These are phyloP conservation scores for Pleurotus citrinopileatus DNA, from an alignment of 768 basidiomycete species.

Conservation along the genomic window DNA sequence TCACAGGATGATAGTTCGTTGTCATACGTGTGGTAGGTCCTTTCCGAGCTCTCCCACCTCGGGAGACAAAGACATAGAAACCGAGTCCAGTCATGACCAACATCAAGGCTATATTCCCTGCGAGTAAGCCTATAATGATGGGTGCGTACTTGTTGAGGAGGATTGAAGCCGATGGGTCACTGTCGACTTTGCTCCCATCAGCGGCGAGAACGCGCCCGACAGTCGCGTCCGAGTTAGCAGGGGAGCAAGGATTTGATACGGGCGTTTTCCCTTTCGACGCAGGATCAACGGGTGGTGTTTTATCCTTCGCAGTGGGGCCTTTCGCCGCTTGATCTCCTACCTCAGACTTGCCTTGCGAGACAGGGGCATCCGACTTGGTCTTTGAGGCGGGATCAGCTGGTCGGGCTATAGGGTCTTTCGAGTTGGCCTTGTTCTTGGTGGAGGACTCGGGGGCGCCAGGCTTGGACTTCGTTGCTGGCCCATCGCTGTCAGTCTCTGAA, in stretches of 20 bases:
- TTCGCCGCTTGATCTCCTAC: not conserved
- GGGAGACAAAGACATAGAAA: constrained; percentile 1
- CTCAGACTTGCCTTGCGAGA: not conserved
- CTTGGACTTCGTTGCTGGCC: not conserved
- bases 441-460: not conserved
- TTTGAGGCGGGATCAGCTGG: not conserved
- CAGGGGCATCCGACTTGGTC: not conserved
- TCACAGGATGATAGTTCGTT: constrained; percentile 2
- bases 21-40: not conserved
- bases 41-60: constrained; percentile 2
- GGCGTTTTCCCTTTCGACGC: not conserved
- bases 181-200: not conserved
- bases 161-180: not conserved
- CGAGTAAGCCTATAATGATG: not conserved
- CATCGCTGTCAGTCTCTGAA: not conserved
- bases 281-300: not conserved
- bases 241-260: not conserved
- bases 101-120: constrained; percentile 1
- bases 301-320: not conserved
- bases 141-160: constrained; percentile 3
- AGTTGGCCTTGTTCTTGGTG: not conserved
- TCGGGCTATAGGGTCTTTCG: not conserved
- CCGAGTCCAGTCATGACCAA: not conserved
- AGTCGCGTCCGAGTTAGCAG: not conserved
- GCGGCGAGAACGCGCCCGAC: constrained; percentile 1